Base-by-base conservation (phyloP, 176 grass and related monocot species). In the Carex scoparia region DNA sequence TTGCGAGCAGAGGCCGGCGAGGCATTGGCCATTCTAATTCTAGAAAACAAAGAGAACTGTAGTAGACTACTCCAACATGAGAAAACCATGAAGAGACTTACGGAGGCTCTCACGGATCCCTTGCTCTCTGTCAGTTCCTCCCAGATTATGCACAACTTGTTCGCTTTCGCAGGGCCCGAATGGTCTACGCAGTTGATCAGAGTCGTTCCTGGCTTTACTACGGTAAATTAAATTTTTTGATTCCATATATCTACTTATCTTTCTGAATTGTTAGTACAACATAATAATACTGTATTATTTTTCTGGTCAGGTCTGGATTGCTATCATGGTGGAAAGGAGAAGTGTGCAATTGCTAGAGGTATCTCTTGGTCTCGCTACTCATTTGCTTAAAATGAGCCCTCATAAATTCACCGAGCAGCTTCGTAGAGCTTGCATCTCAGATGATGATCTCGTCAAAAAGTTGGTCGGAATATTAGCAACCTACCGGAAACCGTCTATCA, bases 21-120 rank as follows among this genome's bases (percentile, higher is more conserved):
- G 91, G 89, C 95, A 14, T 78, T 98, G 32, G 86, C 91, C 19
- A 89, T 98, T 88, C 91, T 98, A 1, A 89, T 89, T 1, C 35
- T 93, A 33, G 89, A 98, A 11, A 94, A 80, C 86, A 59, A 67
- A 70, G 75, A 10, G 68, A 98, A 91, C 69, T 97, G 94, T 56
- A 7, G 28, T 4, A 84, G 82, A 61, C 85, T 97, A 8, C 85
- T 93, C 10, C 86, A 78, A 79, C 69, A 85, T 0, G 30, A 8
- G 30, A 55, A 67, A 63, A 82, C 69, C 8, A 49, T 92, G 18
- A 75, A 60, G 10, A 84, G 74, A 49, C 81, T 94, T 15, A 51
- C 86, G 2, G 69, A 75, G 85, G 85, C 88, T 12, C 6, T 97
- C 7, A 28, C 49, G 3, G 89, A 91, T 9, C 40, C 31, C 0